Evolutionary conservation across 2,329 filamentous ascomycete species (phyloP).

Genomic region (Rhynchosporium graminicola): DNA sequence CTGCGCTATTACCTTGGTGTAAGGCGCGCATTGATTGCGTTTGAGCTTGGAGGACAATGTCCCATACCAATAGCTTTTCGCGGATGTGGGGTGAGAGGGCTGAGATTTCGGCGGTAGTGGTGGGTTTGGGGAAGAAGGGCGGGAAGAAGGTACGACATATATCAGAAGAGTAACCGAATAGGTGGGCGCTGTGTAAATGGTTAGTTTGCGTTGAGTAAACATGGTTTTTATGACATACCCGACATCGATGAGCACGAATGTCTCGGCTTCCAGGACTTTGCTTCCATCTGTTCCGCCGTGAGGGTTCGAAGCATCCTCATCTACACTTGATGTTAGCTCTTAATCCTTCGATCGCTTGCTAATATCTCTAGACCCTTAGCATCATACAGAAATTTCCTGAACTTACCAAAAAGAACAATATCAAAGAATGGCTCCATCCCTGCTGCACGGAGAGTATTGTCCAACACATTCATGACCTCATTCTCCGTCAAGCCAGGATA

Average conservation of each 20-base stretch:
- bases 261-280: conserved; percentile 54
- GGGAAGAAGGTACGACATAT: conserved; percentile 63
- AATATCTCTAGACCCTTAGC: no score
- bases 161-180: conserved; percentile 63
- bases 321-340: conserved; percentile 24
- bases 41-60: conserved; percentile 63
- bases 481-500: conserved; percentile 58
- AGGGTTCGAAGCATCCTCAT: conserved; percentile 45
- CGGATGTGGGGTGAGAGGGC: conserved; percentile 31
- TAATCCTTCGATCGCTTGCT: no score
- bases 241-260: conserved; percentile 63
- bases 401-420: conserved; percentile 58
- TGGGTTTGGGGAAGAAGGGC: conserved; percentile 40
- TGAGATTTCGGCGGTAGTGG: conserved; percentile 8
- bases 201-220: background rate
- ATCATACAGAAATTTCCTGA: no score
- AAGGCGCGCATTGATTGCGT: conserved; percentile 54
- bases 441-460: conserved; percentile 53
- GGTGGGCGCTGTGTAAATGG: conserved; percentile 49
- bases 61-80: conserved; percentile 60
- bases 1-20: conserved; percentile 53
- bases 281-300: conserved; percentile 46
- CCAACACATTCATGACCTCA: conserved; percentile 56
- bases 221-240: conserved; percentile 39
- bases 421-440: conserved; percentile 62